Conservation (phyloP, 441 rosid genomes). For the Populus tomentosa region DNA sequence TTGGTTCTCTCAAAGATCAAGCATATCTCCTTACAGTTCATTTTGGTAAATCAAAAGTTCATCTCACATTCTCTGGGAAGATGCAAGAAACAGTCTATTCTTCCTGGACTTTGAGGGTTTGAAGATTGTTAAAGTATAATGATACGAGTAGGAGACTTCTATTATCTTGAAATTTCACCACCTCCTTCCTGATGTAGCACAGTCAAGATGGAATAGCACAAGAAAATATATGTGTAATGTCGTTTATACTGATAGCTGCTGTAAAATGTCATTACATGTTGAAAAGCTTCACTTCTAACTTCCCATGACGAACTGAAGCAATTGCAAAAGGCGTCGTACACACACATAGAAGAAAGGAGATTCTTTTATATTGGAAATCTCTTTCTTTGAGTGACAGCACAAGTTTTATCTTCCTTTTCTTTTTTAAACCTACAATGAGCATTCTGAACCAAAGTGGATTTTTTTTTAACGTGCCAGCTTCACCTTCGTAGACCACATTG, state of each 20-base stretch:
- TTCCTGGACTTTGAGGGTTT: not conserved
- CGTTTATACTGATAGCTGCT: not conserved
- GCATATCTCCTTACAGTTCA: not conserved
- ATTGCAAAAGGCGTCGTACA: not conserved
- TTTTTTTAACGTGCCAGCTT: slow-evolving; percentile 38
- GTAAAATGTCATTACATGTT: not conserved
- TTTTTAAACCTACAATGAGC: not conserved
- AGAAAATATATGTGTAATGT: not conserved
- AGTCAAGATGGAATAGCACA: not conserved
- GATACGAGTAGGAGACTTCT: too few species aligned
- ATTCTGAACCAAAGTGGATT: slow-evolving; percentile 4
- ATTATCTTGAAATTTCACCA: not conserved
- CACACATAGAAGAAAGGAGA: not conserved
- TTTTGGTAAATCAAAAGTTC: not conserved
- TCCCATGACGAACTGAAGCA: not conserved
- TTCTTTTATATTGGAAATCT: not conserved
- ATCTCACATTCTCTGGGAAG: not conserved
- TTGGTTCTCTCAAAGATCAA: not conserved
- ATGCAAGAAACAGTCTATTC: not conserved
- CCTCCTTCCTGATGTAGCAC: not conserved
- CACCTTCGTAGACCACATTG: slow-evolving; percentile 58
- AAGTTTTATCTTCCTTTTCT: not conserved
- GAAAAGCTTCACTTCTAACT: not conserved
- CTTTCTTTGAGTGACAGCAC: not conserved
- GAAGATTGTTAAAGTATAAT: not conserved